Percentiles rank a stretch among this genome's conserved stretches.
phyloP scores from a whole-genome alignment of 768 basidiomycete genomes.

The Termitomyces sp. region DNA sequence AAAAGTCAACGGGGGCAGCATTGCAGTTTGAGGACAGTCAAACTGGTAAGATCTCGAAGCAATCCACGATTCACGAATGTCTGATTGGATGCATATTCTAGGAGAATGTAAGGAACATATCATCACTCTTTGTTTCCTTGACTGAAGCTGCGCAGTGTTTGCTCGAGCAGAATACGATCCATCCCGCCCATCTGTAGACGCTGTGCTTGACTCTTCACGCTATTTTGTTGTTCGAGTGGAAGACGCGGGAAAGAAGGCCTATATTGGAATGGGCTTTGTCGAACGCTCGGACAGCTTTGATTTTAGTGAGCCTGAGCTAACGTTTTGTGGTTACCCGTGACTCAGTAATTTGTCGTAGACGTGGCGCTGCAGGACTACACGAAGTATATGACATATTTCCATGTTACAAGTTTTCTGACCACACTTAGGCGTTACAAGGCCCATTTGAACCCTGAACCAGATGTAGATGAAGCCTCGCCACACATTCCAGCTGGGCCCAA shows the following conservation, averaged over 20 bases:
- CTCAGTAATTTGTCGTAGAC: conserved; percentile 40
- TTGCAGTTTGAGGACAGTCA: conserved; percentile 79
- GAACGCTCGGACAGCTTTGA: conserved; percentile 90
- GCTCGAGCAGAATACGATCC: conserved; percentile 83
- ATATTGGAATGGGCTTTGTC: conserved; percentile 91
- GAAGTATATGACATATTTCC: conserved; percentile 45
- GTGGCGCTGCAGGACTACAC: conserved; percentile 85
- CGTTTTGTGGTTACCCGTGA: conserved; percentile 11
- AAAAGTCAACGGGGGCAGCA: conserved; percentile 65
- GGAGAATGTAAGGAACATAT: conserved; percentile 63
- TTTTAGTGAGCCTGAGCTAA: conserved; percentile 64
- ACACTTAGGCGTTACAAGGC: conserved; percentile 60
- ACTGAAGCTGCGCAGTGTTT: conserved; percentile 58
- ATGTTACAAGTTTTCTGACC: conserved; percentile 8
- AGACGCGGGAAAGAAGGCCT: conserved; percentile 83
- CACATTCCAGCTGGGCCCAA: conserved; percentile 77
- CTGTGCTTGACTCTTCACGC: conserved; percentile 92
- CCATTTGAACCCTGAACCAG: conserved; percentile 50
- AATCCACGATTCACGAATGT: not conserved
- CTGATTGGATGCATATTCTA: conserved; percentile 24
- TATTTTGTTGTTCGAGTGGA: conserved; percentile 94
- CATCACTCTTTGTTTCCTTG: conserved; percentile 11
- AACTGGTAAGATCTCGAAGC: conserved; percentile 54
- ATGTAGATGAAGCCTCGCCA: conserved; percentile 53
- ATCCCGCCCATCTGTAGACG: conserved; percentile 81